Evolutionary conservation across 2,329 filamentous ascomycete species (phyloP).

Genomic region (Alternaria triticina): DNA sequence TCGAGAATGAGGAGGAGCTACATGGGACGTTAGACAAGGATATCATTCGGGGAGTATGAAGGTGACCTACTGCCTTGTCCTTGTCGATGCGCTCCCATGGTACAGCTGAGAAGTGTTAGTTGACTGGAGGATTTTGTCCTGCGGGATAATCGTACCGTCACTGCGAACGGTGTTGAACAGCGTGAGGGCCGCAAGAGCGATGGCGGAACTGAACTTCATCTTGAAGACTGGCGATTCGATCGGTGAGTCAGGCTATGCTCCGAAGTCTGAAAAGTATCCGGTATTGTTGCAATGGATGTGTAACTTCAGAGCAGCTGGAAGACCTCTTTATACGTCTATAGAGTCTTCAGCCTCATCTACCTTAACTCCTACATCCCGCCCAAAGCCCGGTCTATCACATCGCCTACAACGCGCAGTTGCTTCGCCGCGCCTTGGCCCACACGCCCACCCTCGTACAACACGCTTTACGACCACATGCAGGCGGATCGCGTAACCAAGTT

Average conservation of each 20-base stretch:
- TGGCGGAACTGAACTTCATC: constrained; percentile 42
- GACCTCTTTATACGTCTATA: constrained; percentile 34
- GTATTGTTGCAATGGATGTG: constrained; percentile 19
- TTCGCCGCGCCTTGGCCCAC: constrained; percentile 1
- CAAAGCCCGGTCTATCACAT: background rate
- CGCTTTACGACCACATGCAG: background rate
- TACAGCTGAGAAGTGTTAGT: constrained; percentile 39
- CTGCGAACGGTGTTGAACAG: constrained; percentile 38
- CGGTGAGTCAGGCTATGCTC: background rate
- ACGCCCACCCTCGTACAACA: background rate
- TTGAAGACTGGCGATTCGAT: constrained; percentile 12
- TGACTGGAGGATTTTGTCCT: background rate
- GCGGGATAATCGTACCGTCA: constrained; percentile 31
- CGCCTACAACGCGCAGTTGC: background rate
- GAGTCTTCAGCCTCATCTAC: background rate
- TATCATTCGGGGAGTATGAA: background rate
- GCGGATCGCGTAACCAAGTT: constrained; percentile 6
- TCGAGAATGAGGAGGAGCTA: constrained; percentile 65
- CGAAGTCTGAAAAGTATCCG: constrained; percentile 8
- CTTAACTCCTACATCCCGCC: background rate
- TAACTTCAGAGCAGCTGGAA: constrained; percentile 5
- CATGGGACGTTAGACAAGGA: background rate
- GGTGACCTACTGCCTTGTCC: constrained; percentile 45
- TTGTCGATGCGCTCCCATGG: constrained; percentile 52
- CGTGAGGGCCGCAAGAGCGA: constrained; percentile 35